Conservation (phyloP, 495 filamentous ascomycete genomes). For the Neurospora sp. region DNA sequence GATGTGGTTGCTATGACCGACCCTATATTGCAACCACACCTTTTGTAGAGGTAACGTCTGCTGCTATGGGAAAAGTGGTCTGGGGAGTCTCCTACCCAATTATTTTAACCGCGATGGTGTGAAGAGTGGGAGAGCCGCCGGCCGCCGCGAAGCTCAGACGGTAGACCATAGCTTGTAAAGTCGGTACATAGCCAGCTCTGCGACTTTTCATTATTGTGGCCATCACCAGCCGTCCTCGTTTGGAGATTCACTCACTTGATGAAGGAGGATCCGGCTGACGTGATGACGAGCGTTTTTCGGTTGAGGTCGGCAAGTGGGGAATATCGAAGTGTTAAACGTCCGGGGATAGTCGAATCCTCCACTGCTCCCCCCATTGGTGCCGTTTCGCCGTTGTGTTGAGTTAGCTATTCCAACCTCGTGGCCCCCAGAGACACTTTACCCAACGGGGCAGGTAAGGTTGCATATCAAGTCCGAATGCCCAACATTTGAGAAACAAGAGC, state of each 20-base stretch:
- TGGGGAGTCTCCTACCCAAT: neutral
- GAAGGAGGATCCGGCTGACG: neutral
- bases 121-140: neutral
- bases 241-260: neutral
- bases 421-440: neutral
- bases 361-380: neutral
- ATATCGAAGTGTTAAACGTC: neutral
- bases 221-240: neutral
- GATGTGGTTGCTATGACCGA: constrained; percentile 2
- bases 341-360: neutral
- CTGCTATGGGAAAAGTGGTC: neutral
- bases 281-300: neutral
- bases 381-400: neutral
- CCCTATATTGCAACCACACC: constrained; percentile 22
- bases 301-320: neutral
- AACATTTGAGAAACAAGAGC: neutral
- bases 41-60: neutral
- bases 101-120: neutral
- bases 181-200: neutral
- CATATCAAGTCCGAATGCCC: neutral
- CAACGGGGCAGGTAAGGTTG: neutral
- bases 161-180: neutral
- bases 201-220: neutral
- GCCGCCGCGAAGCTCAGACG: neutral
- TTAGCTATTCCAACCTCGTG: neutral